Evolutionary conservation across 352 stramenopile genomes (phyloP).

Genomic region (Phytophthora pistaciae): DNA sequence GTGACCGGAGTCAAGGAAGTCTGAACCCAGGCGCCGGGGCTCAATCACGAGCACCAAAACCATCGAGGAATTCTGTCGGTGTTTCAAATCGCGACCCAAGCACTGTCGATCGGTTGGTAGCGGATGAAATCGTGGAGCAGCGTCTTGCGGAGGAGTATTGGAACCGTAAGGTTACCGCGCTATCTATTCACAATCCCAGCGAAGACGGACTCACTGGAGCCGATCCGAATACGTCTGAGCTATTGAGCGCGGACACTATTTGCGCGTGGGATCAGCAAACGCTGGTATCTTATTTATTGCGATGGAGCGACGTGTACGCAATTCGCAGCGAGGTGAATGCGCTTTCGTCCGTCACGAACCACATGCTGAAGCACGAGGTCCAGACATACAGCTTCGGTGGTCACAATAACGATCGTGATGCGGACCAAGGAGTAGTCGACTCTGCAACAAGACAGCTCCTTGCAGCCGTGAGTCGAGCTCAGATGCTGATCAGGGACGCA

Average conservation of each 20-base stretch:
- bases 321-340: constrained; percentile 45
- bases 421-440: constrained; percentile 12
- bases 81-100: background rate
- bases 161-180: constrained; percentile 45
- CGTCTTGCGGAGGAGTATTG: constrained; percentile 50
- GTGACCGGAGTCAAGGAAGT: constrained; percentile 49
- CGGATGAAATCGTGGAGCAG: constrained; percentile 39
- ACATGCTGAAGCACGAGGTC: constrained; percentile 46
- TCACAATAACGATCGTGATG: background rate
- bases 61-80: background rate
- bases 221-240: constrained; percentile 7
- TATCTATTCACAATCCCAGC: constrained; percentile 17
- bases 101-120: constrained; percentile 23
- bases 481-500: constrained; percentile 47
- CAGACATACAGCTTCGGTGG: constrained; percentile 20
- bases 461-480: constrained; percentile 29
- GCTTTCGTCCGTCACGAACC: constrained; percentile 43
- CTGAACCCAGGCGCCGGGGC: constrained; percentile 17
- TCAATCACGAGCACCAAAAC: constrained; percentile 9
- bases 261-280: constrained; percentile 43
- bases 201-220: constrained; percentile 8
- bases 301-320: constrained; percentile 58
- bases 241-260: constrained; percentile 37
- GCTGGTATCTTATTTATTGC: constrained; percentile 43
- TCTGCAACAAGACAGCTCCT: constrained; percentile 33